A percentile compares a stretch with the other conserved stretches of the same genome.
Conservation (phyloP, 768 basidiomycete genomes). For the Podaxis sp. region DNA sequence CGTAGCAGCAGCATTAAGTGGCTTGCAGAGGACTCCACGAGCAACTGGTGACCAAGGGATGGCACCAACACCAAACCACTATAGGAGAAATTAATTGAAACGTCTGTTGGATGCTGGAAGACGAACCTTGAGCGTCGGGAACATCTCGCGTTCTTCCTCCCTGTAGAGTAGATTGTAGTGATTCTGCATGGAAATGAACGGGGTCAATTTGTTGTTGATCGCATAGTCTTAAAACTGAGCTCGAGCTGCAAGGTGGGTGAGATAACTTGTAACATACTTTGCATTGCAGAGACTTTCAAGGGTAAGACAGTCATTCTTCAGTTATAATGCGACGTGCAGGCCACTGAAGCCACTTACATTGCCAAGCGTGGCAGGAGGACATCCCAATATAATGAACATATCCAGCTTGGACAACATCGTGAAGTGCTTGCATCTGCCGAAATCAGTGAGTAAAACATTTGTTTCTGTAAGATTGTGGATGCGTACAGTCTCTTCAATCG, state of each 20-base stretch:
- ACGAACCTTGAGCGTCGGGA: constrained; percentile 51
- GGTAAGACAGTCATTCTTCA: background rate
- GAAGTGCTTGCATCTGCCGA: constrained; percentile 60
- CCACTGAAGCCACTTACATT: constrained; percentile 36
- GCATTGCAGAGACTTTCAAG: constrained; percentile 47
- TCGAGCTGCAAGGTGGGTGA: background rate
- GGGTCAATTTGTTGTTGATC: constrained; percentile 51
- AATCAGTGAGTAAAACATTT: background rate
- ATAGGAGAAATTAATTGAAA: background rate
- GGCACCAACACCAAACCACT: constrained; percentile 51
- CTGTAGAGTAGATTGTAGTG: constrained; percentile 58
- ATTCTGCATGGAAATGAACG: constrained; percentile 70
- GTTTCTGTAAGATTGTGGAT: background rate
- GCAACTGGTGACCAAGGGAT: constrained; percentile 63
- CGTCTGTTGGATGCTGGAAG: background rate
- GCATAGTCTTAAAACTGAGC: constrained; percentile 47
- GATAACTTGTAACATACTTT: constrained; percentile 34
- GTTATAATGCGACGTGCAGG: background rate
- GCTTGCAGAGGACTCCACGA: constrained; percentile 50
- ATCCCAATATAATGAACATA: constrained; percentile 62
- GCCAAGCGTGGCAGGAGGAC: constrained; percentile 53
- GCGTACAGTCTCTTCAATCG: constrained; percentile 52
- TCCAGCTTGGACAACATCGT: constrained; percentile 63
- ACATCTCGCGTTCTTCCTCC: constrained; percentile 64
- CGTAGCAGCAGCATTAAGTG: constrained; percentile 33